Percentiles rank a stretch among this genome's conserved stretches.
These are phyloP conservation scores for Salvia splendens DNA, from an alignment of 257 asterid species.

Conservation along the genomic window DNA sequence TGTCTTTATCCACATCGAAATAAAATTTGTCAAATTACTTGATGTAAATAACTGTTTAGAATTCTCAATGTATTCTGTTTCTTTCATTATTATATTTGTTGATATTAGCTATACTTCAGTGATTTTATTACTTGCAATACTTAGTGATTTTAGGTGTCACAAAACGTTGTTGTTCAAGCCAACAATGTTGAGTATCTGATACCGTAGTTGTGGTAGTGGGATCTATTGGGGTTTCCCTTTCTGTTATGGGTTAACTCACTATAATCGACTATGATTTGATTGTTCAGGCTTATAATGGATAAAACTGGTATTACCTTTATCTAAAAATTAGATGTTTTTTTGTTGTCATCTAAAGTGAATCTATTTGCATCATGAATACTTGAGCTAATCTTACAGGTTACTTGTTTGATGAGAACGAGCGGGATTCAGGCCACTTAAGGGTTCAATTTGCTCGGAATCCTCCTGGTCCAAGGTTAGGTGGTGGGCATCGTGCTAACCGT, in stretches of 20 bases:
- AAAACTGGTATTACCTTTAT: not conserved
- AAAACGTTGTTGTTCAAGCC: not conserved
- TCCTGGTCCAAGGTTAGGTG: slow-evolving; percentile 60
- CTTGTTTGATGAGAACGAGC: slow-evolving; percentile 54
- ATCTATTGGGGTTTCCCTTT: not conserved
- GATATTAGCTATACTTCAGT: not conserved
- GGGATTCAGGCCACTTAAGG: slow-evolving; percentile 44
- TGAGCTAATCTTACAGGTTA: slow-evolving; percentile 62
- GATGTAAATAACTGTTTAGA: not conserved
- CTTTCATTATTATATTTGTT: not conserved
- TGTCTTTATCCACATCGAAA: not conserved
- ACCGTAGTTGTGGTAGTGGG: not conserved
- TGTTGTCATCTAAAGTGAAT: slow-evolving; percentile 15
- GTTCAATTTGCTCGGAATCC: slow-evolving; percentile 55
- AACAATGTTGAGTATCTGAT: not conserved
- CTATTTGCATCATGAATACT: slow-evolving; percentile 28
- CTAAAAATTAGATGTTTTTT: slow-evolving; percentile 15
- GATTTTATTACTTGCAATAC: not conserved
- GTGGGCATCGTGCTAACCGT: slow-evolving; percentile 43
- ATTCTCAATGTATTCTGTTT: not conserved
- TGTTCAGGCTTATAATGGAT: not conserved
- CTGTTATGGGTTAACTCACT: not conserved
- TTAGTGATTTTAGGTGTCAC: not conserved
- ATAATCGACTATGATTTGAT: not conserved
- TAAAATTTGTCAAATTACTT: not conserved